phyloP scores from a whole-genome alignment of 768 basidiomycete species.

The Austroboletus eburneus region DNA sequence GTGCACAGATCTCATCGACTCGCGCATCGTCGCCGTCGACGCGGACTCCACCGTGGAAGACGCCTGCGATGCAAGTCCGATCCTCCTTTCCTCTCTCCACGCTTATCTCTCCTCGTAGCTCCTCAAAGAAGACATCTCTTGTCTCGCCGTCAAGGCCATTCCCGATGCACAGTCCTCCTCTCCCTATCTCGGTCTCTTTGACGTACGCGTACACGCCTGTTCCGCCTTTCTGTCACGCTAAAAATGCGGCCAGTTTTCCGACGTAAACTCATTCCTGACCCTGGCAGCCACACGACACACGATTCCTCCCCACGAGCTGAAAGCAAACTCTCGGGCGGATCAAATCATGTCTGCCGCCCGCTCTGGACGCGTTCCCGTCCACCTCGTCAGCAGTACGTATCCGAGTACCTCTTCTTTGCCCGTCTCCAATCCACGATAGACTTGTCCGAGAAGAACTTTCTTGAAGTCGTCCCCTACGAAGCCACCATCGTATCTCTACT shows the following conservation, averaged over 20 bases:
- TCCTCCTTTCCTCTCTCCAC: neutral
- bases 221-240: conserved; percentile 3
- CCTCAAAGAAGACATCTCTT: conserved; percentile 56
- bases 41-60: conserved; percentile 77
- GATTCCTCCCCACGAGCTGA: conserved; percentile 54
- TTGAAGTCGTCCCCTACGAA: conserved; percentile 57
- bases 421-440: conserved; percentile 39
- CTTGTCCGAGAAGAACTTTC: conserved; percentile 80
- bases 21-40: conserved; percentile 59
- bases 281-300: conserved; percentile 78
- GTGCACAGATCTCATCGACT: conserved; percentile 62
- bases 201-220: conserved; percentile 44
- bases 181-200: conserved; percentile 61
- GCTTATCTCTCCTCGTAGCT: conserved; percentile 39
- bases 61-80: conserved; percentile 64
- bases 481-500: conserved; percentile 63
- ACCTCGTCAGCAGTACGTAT: conserved; percentile 71
- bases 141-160: conserved; percentile 55
- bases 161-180: conserved; percentile 18
- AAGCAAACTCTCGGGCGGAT: conserved; percentile 54
- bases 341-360: conserved; percentile 73
- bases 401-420: neutral
- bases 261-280: conserved; percentile 85
- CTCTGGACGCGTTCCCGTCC: conserved; percentile 68
- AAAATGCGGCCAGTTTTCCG: conserved; percentile 70